Percentiles rank a stretch among this genome's conserved stretches.
Evolutionary conservation across 352 stramenopile species (phyloP).

Genomic region (Ophiocytium majus): DNA sequence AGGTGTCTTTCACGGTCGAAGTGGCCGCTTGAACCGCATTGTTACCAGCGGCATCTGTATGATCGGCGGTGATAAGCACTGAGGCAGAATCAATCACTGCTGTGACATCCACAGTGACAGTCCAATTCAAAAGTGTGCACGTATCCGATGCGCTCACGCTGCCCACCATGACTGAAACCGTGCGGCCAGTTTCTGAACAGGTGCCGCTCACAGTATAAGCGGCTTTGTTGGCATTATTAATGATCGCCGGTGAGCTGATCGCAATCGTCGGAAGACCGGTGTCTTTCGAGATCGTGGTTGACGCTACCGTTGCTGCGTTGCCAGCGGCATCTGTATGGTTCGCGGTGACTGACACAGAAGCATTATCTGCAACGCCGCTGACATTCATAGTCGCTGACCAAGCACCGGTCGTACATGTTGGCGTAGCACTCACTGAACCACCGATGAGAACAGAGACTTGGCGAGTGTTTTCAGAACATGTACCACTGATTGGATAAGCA

Average conservation of each 20-base stretch:
- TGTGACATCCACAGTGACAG: not conserved
- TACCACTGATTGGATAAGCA: not conserved
- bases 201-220: not conserved
- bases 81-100: not conserved
- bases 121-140: not conserved
- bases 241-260: not conserved
- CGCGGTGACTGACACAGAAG: constrained; percentile 7
- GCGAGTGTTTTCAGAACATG: constrained; percentile 13
- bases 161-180: not conserved
- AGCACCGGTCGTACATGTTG: not conserved
- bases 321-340: constrained; percentile 10
- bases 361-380: not conserved
- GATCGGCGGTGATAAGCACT: constrained; percentile 7
- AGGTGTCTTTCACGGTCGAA: not conserved
- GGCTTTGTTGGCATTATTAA: constrained; percentile 16
- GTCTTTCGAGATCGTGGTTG: constrained; percentile 1
- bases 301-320: not conserved
- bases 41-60: constrained; percentile 4
- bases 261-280: constrained; percentile 4
- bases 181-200: constrained; percentile 1
- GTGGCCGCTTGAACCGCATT: not conserved
- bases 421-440: not conserved
- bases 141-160: not conserved
- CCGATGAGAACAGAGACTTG: not conserved
- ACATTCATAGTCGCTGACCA: not conserved